Evolutionary conservation across 306 rosid genomes (phyloP).

Genomic region (Corylus avellana): DNA sequence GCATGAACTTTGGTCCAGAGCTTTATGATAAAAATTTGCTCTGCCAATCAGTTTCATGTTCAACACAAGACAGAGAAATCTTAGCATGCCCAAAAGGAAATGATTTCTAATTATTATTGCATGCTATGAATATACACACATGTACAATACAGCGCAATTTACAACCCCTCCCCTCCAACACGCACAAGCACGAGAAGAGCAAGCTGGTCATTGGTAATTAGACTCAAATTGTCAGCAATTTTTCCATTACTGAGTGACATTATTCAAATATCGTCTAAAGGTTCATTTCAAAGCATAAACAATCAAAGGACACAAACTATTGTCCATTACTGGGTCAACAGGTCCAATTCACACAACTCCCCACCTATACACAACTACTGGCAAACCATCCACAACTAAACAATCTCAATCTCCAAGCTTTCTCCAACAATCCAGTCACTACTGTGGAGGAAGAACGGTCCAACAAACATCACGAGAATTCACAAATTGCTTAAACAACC

Average conservation of each 20-base stretch:
- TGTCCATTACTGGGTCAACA: neutral
- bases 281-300: neutral
- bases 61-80: constrained; percentile 2
- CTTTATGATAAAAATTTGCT: neutral
- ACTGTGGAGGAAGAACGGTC: neutral
- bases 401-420: constrained; percentile 1
- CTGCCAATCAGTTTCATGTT: constrained; percentile 16
- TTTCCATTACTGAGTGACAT: too few relatives aligned
- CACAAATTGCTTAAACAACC: neutral
- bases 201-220: neutral
- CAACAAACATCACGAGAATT: constrained; percentile 8
- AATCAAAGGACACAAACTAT: neutral
- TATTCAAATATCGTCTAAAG: too few relatives aligned
- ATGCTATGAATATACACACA: neutral
- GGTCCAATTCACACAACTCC: constrained; percentile 4
- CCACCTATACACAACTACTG: neutral
- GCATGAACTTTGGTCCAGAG: too few relatives aligned
- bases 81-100: neutral
- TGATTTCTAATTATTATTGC: constrained; percentile 17
- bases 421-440: constrained; percentile 2
- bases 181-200: neutral
- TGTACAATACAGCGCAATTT: neutral
- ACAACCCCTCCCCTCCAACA: neutral
- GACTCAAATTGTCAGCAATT: neutral
- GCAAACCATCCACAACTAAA: neutral